Base-by-base conservation (phyloP, 352 stramenopile genomes). In the Globisporangium lucens region DNA sequence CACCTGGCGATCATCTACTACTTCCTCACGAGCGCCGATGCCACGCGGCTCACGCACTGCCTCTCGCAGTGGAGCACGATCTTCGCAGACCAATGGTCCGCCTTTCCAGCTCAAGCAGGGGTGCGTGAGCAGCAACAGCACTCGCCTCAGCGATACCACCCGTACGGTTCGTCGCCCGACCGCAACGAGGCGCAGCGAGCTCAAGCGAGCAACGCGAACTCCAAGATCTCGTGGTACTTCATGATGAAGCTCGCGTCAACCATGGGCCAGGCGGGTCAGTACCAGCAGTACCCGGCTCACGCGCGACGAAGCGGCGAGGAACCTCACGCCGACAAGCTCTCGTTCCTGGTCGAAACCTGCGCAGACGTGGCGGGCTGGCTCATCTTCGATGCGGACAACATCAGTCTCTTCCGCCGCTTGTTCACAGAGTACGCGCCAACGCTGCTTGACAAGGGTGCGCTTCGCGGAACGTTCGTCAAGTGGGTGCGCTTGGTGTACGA, bases 1-100 rank as follows among this genome's bases (percentile, higher is more conserved):
- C 76, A 83, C 13, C 64, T 90, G 30, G 72, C 70, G 9, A 75
- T 90, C 17, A 59, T 89, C 10, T 75, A 73, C 49, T 67, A 75
- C 43, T 88, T 89, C 46, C 61, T 89, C 8, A 53, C 60, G 15
- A 52, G 67, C 62, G 56, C 77, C n/a, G 69, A 78, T 12, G 76
- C 76, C 17, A 68, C 58, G 12, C 67, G 71, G 22, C 79, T 80
- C 58, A 57, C 67, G 2, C 47, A 63, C 9, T 66, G 63, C 7
- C 69, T 88, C 47, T 52, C 66, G 2, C 62, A 76, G 20, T 76
- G 80, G 68, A 76, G 69, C 61, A 47, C 51, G 15, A 38, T 73
- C 52, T 78, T 75, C 47, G 68, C 59, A 51, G 61, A 72, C 38
- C 65, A 74, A 30, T 68, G 63, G 63, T 27, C 20, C 12, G 10